These are phyloP conservation scores for Plectosphaerella plurivora DNA, from an alignment of 2,329 filamentous ascomycete genomes.

Conservation along the genomic window DNA sequence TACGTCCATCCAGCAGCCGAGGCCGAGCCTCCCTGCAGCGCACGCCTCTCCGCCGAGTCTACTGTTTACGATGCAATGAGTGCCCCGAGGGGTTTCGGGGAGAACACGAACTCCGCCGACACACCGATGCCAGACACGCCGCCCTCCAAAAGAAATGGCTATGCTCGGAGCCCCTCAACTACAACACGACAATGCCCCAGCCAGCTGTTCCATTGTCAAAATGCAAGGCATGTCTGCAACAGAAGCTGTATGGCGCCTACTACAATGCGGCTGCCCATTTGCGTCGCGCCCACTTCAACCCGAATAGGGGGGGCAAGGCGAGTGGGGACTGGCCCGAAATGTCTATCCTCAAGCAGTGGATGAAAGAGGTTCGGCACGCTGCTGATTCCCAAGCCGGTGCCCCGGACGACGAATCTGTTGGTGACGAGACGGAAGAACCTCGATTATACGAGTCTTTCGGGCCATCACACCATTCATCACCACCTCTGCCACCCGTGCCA, in stretches of 20 bases:
- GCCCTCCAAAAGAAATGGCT: conserved; percentile 52
- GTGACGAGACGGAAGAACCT: conserved; percentile 41
- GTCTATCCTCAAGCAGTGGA: conserved; percentile 55
- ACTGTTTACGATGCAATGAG: conserved; percentile 74
- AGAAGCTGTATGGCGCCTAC: conserved; percentile 55
- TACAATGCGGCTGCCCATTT: conserved; percentile 57
- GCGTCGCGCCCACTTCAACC: conserved; percentile 52
- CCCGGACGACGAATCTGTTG: conserved; percentile 43
- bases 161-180: conserved; percentile 44
- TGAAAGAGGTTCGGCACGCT: conserved; percentile 52
- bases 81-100: conserved; percentile 85
- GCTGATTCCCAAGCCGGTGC: conserved; percentile 39
- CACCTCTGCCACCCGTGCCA: neutral
- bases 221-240: conserved; percentile 52
- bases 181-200: conserved; percentile 31
- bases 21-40: conserved; percentile 43
- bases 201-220: conserved; percentile 48
- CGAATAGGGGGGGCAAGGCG: conserved; percentile 50
- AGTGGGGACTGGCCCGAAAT: conserved; percentile 57
- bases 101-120: conserved; percentile 77
- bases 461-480: neutral
- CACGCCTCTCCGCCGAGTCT: conserved; percentile 64
- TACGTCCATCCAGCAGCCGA: conserved; percentile 16
- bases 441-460: neutral
- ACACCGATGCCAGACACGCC: conserved; percentile 56